A percentile compares a stretch with the other conserved stretches of the same genome.
Evolutionary conservation across 208 protist genomes (phyloP).

Genomic region (Trypanosoma lewisi): DNA sequence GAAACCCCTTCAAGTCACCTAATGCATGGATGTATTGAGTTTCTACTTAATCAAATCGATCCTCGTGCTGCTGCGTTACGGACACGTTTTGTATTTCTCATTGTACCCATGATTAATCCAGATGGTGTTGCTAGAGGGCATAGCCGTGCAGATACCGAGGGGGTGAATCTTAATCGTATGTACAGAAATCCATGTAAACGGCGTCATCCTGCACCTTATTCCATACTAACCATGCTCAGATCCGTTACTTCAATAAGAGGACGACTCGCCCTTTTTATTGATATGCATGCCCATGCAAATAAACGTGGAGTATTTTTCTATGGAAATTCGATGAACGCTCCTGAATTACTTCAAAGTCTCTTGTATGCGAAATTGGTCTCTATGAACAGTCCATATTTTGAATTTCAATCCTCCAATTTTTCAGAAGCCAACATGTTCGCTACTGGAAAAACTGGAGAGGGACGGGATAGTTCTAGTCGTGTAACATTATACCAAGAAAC

Average conservation of each 20-base stretch:
- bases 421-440: conserved; percentile 90
- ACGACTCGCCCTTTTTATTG: conserved; percentile 79
- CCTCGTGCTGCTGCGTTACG: conserved; percentile 69
- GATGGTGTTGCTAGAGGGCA: conserved; percentile 92
- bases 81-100: conserved; percentile 88
- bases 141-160: conserved; percentile 90
- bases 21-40: conserved; percentile 93
- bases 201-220: conserved; percentile 81
- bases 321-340: conserved; percentile 82
- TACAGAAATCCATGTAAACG: conserved; percentile 74
- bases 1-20: conserved; percentile 91
- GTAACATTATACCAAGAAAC: conserved; percentile 81
- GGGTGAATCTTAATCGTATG: conserved; percentile 93
- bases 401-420: conserved; percentile 92
- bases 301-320: conserved; percentile 94
- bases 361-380: conserved; percentile 88
- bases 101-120: conserved; percentile 93
- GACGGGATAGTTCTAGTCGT: conserved; percentile 89
- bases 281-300: conserved; percentile 95
- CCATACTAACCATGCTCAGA: conserved; percentile 51
- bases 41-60: conserved; percentile 66
- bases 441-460: conserved; percentile 80
- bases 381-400: conserved; percentile 90
- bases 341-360: conserved; percentile 73
- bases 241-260: conserved; percentile 33